These are phyloP conservation scores for Penicillium sp. DNA, from an alignment of 2,329 filamentous ascomycete species.

Conservation along the genomic window DNA sequence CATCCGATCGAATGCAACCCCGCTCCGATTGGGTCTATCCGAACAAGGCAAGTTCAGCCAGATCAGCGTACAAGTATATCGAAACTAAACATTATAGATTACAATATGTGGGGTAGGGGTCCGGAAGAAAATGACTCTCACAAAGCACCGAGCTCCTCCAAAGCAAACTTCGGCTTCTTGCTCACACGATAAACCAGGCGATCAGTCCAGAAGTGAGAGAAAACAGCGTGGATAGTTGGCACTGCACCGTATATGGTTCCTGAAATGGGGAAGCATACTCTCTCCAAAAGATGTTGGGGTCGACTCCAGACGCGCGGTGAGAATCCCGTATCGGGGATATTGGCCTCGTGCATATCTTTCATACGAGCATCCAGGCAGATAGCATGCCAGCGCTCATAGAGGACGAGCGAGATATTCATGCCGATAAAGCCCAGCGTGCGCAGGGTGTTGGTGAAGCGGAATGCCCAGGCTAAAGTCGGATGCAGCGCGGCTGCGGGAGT, in stretches of 20 bases:
- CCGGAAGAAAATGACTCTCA: neutral
- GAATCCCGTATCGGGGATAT: conserved; percentile 63
- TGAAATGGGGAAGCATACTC: conserved; percentile 66
- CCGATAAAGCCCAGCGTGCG: conserved; percentile 64
- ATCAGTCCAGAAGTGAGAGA: conserved; percentile 71
- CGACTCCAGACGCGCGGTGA: conserved; percentile 58
- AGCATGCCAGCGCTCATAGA: conserved; percentile 70
- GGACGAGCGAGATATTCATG: conserved; percentile 63
- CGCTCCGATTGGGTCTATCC: neutral
- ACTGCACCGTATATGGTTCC: conserved; percentile 69
- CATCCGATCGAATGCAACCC: conserved; percentile 1
- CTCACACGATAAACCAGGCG: conserved; percentile 72
- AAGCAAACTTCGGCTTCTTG: conserved; percentile 58
- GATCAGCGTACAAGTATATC: neutral
- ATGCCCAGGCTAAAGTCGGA: conserved; percentile 60
- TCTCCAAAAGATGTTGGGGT: conserved; percentile 64
- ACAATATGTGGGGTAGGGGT: neutral
- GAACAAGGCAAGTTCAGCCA: neutral
- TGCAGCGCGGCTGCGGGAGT: conserved; percentile 54
- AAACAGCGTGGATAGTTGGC: conserved; percentile 67
- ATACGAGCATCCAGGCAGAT: conserved; percentile 62
- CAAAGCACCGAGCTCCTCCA: conserved; percentile 12
- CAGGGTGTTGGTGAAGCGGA: conserved; percentile 61
- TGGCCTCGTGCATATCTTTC: conserved; percentile 67
- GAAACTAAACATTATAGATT: neutral